These are phyloP conservation scores for Raphanus sativus DNA, from an alignment of 345 rosid genomes.

Conservation along the genomic window DNA sequence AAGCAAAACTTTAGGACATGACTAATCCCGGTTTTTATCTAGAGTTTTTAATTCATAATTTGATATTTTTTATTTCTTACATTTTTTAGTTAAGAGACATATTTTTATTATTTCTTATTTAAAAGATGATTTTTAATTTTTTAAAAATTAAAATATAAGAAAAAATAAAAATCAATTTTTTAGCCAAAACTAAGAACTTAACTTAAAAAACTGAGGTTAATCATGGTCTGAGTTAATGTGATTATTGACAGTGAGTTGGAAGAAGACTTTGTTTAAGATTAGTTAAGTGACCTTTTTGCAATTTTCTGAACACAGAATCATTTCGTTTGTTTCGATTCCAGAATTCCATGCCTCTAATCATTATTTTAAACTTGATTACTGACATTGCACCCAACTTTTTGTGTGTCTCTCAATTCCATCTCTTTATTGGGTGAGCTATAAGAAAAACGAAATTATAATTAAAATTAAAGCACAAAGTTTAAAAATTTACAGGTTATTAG, in stretches of 20 bases:
- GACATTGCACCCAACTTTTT: constrained; percentile 37
- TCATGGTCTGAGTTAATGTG: constrained; percentile 1
- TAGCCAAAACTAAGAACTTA: too few relatives aligned
- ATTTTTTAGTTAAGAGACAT: too few relatives aligned
- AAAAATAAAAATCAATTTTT: too few relatives aligned
- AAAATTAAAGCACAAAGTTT: background rate
- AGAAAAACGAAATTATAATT: background rate
- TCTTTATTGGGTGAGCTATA: constrained; percentile 5
- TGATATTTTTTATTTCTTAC: too few relatives aligned
- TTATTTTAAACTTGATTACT: constrained; percentile 30
- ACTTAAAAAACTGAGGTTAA: too few relatives aligned
- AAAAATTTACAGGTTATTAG: background rate
- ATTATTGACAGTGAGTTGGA: constrained; percentile 26
- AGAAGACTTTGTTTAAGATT: constrained; percentile 33
- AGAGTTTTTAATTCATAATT: too few relatives aligned
- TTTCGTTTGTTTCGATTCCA: constrained; percentile 35
- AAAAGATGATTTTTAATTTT: too few relatives aligned
- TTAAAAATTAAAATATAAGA: too few relatives aligned
- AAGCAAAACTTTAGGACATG: too few relatives aligned
- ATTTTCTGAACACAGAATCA: constrained; percentile 34
- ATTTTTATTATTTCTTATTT: too few relatives aligned
- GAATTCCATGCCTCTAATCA: constrained; percentile 36
- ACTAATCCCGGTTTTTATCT: too few relatives aligned
- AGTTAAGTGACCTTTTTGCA: constrained; percentile 36
- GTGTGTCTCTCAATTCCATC: constrained; percentile 3